Evolutionary conservation across 2,329 filamentous ascomycete species (phyloP).

Genomic region (Cytospora chrysosperma): DNA sequence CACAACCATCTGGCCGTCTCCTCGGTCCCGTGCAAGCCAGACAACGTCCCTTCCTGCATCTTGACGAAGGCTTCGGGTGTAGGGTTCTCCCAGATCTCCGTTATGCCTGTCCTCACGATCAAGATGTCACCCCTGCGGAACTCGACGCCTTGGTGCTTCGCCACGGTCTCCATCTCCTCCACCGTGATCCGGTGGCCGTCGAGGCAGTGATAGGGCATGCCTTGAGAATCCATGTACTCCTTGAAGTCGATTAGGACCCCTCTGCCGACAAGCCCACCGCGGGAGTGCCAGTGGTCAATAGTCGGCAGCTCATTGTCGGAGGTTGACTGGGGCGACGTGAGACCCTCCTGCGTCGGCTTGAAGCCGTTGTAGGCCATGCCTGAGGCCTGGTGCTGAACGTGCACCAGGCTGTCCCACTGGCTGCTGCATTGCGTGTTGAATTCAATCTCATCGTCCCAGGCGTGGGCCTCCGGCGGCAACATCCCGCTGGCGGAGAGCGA

Average conservation of each 20-base stretch:
- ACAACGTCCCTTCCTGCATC: slow-evolving; percentile 31
- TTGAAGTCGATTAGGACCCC: slow-evolving; percentile 47
- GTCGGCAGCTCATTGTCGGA: slow-evolving; percentile 38
- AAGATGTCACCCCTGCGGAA: slow-evolving; percentile 40
- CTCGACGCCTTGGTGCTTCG: slow-evolving; percentile 34
- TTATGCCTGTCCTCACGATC: slow-evolving; percentile 39
- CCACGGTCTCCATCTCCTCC: slow-evolving; percentile 35
- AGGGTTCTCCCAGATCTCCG: slow-evolving; percentile 40
- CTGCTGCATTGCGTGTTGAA: slow-evolving; percentile 57
- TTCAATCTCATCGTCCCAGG: slow-evolving; percentile 49
- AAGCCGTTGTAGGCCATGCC: slow-evolving; percentile 51
- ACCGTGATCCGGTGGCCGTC: slow-evolving; percentile 23
- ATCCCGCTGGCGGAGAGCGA: slow-evolving; percentile 35
- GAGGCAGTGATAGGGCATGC: slow-evolving; percentile 10
- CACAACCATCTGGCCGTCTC: slow-evolving; percentile 65
- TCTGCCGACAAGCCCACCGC: slow-evolving; percentile 42
- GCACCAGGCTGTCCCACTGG: slow-evolving; percentile 56
- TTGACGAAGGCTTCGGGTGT: slow-evolving; percentile 36
- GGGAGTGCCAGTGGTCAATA: slow-evolving; percentile 33
- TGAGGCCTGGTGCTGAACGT: slow-evolving; percentile 45
- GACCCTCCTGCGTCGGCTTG: slow-evolving; percentile 36
- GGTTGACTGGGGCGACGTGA: slow-evolving; percentile 31
- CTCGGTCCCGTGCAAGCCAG: slow-evolving; percentile 46
- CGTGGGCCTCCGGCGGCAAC: slow-evolving; percentile 28
- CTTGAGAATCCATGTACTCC: slow-evolving; percentile 23